Evolutionary conservation across 2,329 filamentous ascomycete genomes (phyloP), one percentile per base, ranked within the genome.

Genomic region (Atkinsonella hypoxylon): DNA sequence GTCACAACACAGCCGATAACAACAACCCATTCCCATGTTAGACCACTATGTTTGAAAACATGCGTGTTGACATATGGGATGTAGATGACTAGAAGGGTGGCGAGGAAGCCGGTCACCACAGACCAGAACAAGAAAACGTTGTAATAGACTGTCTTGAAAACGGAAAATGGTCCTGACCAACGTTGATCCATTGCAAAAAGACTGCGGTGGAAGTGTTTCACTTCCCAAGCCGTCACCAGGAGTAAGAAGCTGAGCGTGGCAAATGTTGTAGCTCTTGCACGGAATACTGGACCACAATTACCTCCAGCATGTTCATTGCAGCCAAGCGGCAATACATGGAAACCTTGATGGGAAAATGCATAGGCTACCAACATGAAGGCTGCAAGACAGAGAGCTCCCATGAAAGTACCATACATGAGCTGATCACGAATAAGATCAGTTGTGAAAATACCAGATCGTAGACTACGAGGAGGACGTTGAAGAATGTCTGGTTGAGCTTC

Each of bases 21-120:
- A 2, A 88, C 71, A 1, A 76, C 82, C 85, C 83, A 89, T 60
- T 88, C 83, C 82, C 83, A 87, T 2, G 70, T 73, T 51, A 88
- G 82, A 1, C 76, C 78, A 42, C 73, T 72, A 61, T 88, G 84
- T 65, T 85, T 83, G 68, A 87, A 87, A 2, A 87, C 83, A 2
- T 69, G 66, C 1, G 70, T 72, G 61, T 86, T 85, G 56, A 88
- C 71, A 22, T 77, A 73, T 0, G 84, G 84, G 38, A 87, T 77
- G 61, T 88, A 88, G 22, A 84, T 69, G 26, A 82, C 74, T 0
- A 81, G 80, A 53, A 83, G 82, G 0, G 77, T 78, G 54, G 75
- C 70, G 7, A 78, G 55, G 56, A 82, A 81, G 1, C 81, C 81
- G 1, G 73, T 73, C n/a, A 77, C 64, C 4, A 83, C 78, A 3